phyloP scores from a whole-genome alignment of 2,329 filamentous ascomycete genomes.

The Epichloe sp. region DNA sequence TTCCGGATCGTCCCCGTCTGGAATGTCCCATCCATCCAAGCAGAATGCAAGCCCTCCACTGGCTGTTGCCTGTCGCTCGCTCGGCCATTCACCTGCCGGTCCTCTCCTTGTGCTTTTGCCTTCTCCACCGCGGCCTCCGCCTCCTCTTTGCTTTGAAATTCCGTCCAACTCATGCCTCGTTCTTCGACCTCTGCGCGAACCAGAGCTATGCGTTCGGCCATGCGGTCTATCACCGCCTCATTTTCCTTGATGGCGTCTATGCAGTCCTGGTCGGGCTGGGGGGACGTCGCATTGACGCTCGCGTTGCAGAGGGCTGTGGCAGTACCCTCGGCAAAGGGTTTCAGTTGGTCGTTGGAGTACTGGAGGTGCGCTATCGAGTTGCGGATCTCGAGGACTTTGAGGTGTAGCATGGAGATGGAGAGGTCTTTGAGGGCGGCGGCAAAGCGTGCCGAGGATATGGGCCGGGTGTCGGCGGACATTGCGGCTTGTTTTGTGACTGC shows the following conservation, averaged over 20 bases:
- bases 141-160: constrained; percentile 38
- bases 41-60: constrained; percentile 18
- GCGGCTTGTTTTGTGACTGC: neutral
- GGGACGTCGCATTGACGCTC: neutral
- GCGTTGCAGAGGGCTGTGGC: constrained; percentile 17
- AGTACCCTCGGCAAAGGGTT: constrained; percentile 48
- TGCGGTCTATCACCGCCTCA: constrained; percentile 51
- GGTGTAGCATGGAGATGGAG: constrained; percentile 51
- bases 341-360: constrained; percentile 60
- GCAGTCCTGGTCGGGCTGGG: constrained; percentile 51
- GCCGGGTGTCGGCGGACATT: constrained; percentile 50
- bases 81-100: neutral
- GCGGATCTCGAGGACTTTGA: constrained; percentile 63
- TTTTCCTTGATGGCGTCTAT: constrained; percentile 64
- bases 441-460: constrained; percentile 51
- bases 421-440: constrained; percentile 55
- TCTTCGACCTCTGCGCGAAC: constrained; percentile 51
- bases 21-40: constrained; percentile 53
- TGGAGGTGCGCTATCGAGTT: constrained; percentile 64
- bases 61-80: neutral
- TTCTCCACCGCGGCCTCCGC: constrained; percentile 18
- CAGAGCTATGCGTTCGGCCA: constrained; percentile 51
- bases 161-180: constrained; percentile 42
- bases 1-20: constrained; percentile 43
- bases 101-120: constrained; percentile 7